Base-by-base conservation (phyloP, 1,284 basidiomycete species). In the Irpex sp. region DNA sequence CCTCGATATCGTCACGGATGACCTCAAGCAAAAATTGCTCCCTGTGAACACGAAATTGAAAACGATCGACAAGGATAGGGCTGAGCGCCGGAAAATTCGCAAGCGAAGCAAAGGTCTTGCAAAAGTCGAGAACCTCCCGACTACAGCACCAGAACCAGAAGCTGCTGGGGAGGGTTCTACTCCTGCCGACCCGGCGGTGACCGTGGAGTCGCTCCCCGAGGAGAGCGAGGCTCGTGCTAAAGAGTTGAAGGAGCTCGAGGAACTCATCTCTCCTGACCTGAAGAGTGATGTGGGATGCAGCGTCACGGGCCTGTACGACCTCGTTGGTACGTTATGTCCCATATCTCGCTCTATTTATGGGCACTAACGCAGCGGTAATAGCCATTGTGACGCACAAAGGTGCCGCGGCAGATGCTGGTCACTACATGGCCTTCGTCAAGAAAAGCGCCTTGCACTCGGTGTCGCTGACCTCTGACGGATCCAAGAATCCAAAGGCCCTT, bases 301-400 rank as follows among this genome's bases (percentile, higher is more conserved):
- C 72, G 75, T 82, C 33, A 90, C 84, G 13, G 94, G 90, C 9
- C 70, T 95, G 69, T 97, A 95, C 74, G 94, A 96, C 62, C 84
- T 96, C 43, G 87, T 93, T 61, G 92, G 93, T 88, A 64, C 69
- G 88, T 80, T 3, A 46, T 53, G 51, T 13, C 26, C 13, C 33
- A 6, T 31, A 51, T 9, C 50, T 59, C 37, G 39, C 43, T 55
- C 46, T 31, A 36, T 57, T 35, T 4, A 19, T 51, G 8, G 8
- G 31, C 31, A 59, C 43, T 50, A 57, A 43, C 53, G 26, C 60
- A 8, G 60, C 58, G 36, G 35, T 36, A n/a, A 50, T 69, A 93
- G 94, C 90, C 1, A 93, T 99, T 71, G 89, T 99, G 13, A 97
- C 95, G 31, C 97, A 98, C 83, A 99, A 99, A 74, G 97, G 97